Evolutionary conservation across 106 monocot genomes (phyloP).

Genomic region (Allium cepa): DNA sequence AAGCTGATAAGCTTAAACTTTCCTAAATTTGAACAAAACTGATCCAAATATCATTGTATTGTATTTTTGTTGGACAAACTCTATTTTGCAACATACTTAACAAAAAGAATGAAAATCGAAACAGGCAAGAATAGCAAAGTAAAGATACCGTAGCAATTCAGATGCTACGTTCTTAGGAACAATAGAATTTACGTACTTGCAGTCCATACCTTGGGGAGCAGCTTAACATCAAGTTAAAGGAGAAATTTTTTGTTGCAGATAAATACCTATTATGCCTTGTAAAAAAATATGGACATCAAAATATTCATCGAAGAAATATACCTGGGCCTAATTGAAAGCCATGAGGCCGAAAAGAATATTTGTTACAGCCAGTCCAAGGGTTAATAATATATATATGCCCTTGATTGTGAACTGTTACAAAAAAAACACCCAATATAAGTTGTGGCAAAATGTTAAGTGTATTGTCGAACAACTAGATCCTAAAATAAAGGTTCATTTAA

Average conservation of each 20-base stretch:
- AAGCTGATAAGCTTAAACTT: too few species aligned
- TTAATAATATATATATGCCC: conserved; percentile 87
- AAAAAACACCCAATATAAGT: conserved; percentile 5
- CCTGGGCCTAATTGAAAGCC: conserved; percentile 90
- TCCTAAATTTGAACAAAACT: too few species aligned
- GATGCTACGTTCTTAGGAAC: conserved; percentile 29
- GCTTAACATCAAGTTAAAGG: too few species aligned
- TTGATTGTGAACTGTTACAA: conserved; percentile 81
- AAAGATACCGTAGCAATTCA: conserved; percentile 73
- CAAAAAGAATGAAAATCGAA: too few species aligned
- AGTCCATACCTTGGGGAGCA: conserved; percentile 46
- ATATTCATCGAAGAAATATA: conserved; percentile 58
- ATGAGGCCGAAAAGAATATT: conserved; percentile 82
- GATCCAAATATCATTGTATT: too few species aligned
- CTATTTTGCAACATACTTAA: too few species aligned
- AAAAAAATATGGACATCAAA: not conserved
- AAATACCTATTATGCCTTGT: not conserved
- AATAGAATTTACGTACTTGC: conserved; percentile 35
- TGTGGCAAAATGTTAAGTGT: conserved; percentile 3
- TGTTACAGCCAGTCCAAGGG: conserved; percentile 78
- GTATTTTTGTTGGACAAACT: too few species aligned
- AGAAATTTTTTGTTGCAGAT: too few species aligned
- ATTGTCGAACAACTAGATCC: not conserved
- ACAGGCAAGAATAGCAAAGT: too few species aligned
- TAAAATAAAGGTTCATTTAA: not conserved